Conservation (phyloP, 2,329 filamentous ascomycete species). For the Aspergillus sp. region DNA sequence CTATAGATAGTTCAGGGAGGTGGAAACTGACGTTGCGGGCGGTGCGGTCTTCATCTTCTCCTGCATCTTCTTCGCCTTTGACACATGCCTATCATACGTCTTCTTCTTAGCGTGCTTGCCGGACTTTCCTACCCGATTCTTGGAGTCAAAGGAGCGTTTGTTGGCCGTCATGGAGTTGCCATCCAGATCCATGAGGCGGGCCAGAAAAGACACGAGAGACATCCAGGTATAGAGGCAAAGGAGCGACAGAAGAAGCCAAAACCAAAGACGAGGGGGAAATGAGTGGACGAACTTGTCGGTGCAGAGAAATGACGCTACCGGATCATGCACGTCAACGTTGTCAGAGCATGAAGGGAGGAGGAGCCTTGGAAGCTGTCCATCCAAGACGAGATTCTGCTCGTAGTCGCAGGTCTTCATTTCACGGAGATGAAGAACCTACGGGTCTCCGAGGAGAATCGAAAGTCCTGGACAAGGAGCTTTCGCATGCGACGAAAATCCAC, state of each 20-base stretch:
- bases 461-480: conserved; percentile 33
- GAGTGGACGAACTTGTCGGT: conserved; percentile 39
- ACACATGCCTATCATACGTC: conserved; percentile 67
- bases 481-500: conserved; percentile 52
- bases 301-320: conserved; percentile 42
- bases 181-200: conserved; percentile 20
- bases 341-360: conserved; percentile 38
- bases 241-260: conserved; percentile 33
- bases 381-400: conserved; percentile 32
- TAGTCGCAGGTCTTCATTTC: conserved; percentile 26
- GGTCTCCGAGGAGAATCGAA: conserved; percentile 23
- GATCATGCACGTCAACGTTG: conserved; percentile 48
- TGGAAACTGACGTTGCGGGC: conserved; percentile 47
- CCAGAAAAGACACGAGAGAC: conserved; percentile 43
- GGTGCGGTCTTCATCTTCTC: conserved; percentile 66
- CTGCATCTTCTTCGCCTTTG: conserved; percentile 84
- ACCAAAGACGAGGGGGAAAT: conserved; percentile 31
- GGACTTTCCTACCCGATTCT: conserved; percentile 85
- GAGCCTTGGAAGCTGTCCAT: conserved; percentile 52
- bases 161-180: conserved; percentile 71
- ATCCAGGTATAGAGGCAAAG: conserved; percentile 48
- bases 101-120: conserved; percentile 72
- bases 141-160: conserved; percentile 77
- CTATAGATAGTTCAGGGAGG: conserved; percentile 1
- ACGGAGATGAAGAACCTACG: conserved; percentile 24